Percentiles rank a stretch among this genome's conserved stretches.
Conservation (phyloP, 2,329 filamentous ascomycete species). For the Cladosporium cucumerinum region DNA sequence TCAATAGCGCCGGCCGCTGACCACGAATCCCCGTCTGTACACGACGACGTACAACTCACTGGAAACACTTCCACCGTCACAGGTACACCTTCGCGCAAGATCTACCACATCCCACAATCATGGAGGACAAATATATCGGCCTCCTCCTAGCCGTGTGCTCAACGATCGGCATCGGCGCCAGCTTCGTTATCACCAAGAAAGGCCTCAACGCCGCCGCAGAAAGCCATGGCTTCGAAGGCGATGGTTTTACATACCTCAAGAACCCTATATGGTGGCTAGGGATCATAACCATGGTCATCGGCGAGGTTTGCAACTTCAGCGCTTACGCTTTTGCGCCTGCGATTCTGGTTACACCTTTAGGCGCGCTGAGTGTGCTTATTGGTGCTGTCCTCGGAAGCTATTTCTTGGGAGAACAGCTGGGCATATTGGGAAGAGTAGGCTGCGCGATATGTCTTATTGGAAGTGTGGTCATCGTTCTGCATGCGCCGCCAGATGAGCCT, state of each 20-base stretch:
- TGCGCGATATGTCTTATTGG: constrained; percentile 96
- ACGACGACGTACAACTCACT: neutral
- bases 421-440: constrained; percentile 86
- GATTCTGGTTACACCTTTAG: constrained; percentile 94
- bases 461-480: constrained; percentile 94
- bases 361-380: constrained; percentile 90
- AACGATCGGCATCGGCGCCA: constrained; percentile 71
- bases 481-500: constrained; percentile 90
- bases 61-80: neutral
- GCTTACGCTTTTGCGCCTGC: constrained; percentile 97
- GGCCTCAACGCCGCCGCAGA: constrained; percentile 88
- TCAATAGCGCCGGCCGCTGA: constrained; percentile 16
- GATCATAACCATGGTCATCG: constrained; percentile 83
- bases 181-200: constrained; percentile 98
- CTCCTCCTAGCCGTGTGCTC: constrained; percentile 71
- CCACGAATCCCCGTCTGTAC: constrained; percentile 5
- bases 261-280: constrained; percentile 98
- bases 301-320: constrained; percentile 95
- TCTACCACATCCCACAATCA: constrained; percentile 5
- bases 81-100: neutral
- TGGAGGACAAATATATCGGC: constrained; percentile 65
- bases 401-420: constrained; percentile 84
- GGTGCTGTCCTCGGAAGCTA: constrained; percentile 91
- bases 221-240: constrained; percentile 91
- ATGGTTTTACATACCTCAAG: constrained; percentile 89